Evolutionary conservation across 768 basidiomycete genomes (phyloP).

Genomic region (Termitomyces heimii): DNA sequence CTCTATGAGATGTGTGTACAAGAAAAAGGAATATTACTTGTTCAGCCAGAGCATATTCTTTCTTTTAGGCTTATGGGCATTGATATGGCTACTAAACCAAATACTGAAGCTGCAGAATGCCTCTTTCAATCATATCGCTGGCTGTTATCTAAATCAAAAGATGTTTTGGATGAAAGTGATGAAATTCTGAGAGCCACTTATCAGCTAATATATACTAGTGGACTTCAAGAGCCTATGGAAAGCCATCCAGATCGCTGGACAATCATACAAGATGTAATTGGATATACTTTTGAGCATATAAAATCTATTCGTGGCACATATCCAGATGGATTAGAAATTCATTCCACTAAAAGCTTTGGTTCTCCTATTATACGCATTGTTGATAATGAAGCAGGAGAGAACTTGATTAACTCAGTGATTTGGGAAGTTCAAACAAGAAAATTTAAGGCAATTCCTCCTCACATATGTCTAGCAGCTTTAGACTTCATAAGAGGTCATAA

Average conservation of each 20-base stretch:
- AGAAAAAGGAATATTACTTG: slow-evolving; percentile 36
- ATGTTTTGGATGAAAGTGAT: slow-evolving; percentile 42
- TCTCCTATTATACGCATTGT: slow-evolving; percentile 16
- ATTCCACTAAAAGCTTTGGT: neutral
- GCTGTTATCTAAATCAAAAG: slow-evolving; percentile 23
- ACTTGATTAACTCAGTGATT: slow-evolving; percentile 11
- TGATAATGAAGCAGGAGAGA: slow-evolving; percentile 8
- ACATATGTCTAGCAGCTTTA: slow-evolving; percentile 11
- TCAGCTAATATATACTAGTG: slow-evolving; percentile 43
- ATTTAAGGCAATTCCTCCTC: slow-evolving; percentile 14
- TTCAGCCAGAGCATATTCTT: slow-evolving; percentile 49
- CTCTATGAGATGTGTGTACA: slow-evolving; percentile 33
- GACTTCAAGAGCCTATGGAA: slow-evolving; percentile 29
- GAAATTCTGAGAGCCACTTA: slow-evolving; percentile 42
- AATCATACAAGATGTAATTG: slow-evolving; percentile 30
- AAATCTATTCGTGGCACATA: slow-evolving; percentile 5
- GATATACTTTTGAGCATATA: slow-evolving; percentile 19
- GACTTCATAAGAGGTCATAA: slow-evolving; percentile 18
- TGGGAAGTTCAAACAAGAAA: slow-evolving; percentile 14
- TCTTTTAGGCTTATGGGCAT: slow-evolving; percentile 44
- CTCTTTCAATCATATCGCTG: slow-evolving; percentile 23
- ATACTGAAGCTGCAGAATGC: slow-evolving; percentile 4
- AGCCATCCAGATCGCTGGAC: slow-evolving; percentile 38
- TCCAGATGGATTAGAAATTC: slow-evolving; percentile 17
- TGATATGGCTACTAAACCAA: slow-evolving; percentile 20